Conservation (phyloP, 768 basidiomycete genomes). For the Phlebiopsis flavidoalba region DNA sequence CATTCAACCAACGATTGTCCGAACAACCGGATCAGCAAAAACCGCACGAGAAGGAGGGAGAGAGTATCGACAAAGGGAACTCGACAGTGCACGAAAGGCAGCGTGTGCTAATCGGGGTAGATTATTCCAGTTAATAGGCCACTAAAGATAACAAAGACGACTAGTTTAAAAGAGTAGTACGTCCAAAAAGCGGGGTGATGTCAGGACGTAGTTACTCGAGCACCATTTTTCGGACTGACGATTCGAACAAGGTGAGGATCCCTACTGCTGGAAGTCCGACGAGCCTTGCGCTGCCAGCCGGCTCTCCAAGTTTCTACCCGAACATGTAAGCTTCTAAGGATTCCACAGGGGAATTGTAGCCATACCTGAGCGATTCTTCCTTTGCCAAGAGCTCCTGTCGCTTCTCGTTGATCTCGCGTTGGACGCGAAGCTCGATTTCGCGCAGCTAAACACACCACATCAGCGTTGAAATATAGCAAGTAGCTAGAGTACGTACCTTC, state of each 20-base stretch:
- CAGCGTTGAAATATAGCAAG: neutral
- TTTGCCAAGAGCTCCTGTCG: conserved; percentile 94
- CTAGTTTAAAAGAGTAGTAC: conserved; percentile 7
- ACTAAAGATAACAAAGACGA: conserved; percentile 14
- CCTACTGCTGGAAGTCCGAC: conserved; percentile 69
- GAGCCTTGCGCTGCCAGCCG: conserved; percentile 87
- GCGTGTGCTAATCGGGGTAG: conserved; percentile 7
- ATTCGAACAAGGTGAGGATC: conserved; percentile 4
- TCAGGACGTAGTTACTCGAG: conserved; percentile 15
- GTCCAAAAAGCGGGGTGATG: conserved; percentile 25
- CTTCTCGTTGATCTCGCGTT: conserved; percentile 97
- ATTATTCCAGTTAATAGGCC: conserved; percentile 8
- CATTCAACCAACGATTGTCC: neutral
- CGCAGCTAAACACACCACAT: conserved; percentile 56
- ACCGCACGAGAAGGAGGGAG: neutral
- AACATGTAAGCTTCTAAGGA: neutral
- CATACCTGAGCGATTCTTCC: conserved; percentile 86
- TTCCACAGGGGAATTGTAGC: neutral
- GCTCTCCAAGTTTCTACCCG: conserved; percentile 76
- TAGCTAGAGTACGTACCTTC: conserved; percentile 53
- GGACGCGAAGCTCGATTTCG: conserved; percentile 96
- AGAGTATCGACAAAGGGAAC: conserved; percentile 2
- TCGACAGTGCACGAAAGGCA: conserved; percentile 6
- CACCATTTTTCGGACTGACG: conserved; percentile 14
- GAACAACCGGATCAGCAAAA: neutral